Base-by-base conservation (phyloP, 2,329 filamentous ascomycete species). In the Juglanconis juglandina region DNA sequence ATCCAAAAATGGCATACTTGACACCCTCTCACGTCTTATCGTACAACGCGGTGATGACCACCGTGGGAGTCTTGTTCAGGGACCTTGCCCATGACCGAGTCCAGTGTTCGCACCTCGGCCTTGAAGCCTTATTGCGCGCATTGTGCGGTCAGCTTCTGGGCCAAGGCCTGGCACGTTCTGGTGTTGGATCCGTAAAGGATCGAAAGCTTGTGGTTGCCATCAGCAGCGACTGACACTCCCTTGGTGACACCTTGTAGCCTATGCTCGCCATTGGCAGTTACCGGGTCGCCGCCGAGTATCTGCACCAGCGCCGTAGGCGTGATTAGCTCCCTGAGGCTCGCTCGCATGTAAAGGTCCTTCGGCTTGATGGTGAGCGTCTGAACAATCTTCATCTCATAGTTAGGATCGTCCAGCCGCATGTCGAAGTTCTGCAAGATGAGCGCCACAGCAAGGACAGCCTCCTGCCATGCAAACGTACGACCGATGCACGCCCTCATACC, bases 171-270 rank as follows among this genome's bases (percentile, higher is more conserved):
- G 69, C 89, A 92, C 1, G 89, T 92, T 0, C 89, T 89, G 2
- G 85, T 86, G 69, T 92, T 91, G 17, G 87, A 89, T 2, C 90
- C 90, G 68, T 90, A 92, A 48, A 87, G 82, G 24, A 93, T 81
- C n/a, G 82, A 82, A 64, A 93, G 52, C 13, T 46, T 14, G 24
- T 34, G 24, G 13, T n/a, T 3, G 9, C 6, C 17, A 35, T 13
- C 2, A 14, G 52, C 6, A 13, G 10, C 37, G 13, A 33, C 30
- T 6, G 52, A 10, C 1, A 5, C 39, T 7, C 30, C 24, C 24
- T 44, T 8, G 3, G 17, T 7, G 5, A 14, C 14, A 1, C 30
- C n/a, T 13, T 56, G 24, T 17, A 17, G 17, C 17, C 9, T 55
- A 5, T 13, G 17, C 32, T 5, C 11, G 3, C 14, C 34, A 5